A percentile compares a stretch with the other conserved stretches of the same genome.
These are phyloP conservation scores for Drechslerella stenobrocha DNA, from an alignment of 2,329 filamentous ascomycete species.

Conservation along the genomic window DNA sequence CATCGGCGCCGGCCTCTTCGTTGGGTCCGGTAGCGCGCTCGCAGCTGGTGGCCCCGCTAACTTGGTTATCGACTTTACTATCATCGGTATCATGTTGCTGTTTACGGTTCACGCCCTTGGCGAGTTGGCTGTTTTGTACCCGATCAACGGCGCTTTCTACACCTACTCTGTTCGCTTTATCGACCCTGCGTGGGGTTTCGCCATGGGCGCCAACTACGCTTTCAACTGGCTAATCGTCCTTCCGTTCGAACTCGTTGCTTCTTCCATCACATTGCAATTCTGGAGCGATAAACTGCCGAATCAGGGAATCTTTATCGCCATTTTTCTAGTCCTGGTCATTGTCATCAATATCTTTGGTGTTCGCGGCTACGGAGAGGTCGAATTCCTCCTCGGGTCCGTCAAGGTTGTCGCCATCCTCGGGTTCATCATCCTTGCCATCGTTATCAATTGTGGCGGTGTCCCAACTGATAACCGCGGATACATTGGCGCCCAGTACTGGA, in stretches of 20 bases:
- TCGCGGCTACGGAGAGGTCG: conserved; percentile 64
- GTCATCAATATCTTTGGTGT: conserved; percentile 64
- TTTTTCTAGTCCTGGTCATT: conserved; percentile 62
- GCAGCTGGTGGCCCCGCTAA: conserved; percentile 57
- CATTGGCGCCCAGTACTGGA: conserved; percentile 66
- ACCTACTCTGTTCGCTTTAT: conserved; percentile 66
- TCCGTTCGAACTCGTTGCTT: conserved; percentile 63
- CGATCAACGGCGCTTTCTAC: conserved; percentile 67
- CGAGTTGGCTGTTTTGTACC: conserved; percentile 66
- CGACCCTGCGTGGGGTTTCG: conserved; percentile 65
- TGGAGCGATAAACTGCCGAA: conserved; percentile 61
- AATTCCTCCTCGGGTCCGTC: conserved; percentile 64
- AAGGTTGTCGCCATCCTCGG: conserved; percentile 65
- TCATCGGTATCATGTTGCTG: conserved; percentile 65
- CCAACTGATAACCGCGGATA: conserved; percentile 63
- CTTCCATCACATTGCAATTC: conserved; percentile 62
- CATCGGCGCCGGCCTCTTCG: conserved; percentile 67
- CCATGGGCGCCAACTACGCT: conserved; percentile 62
- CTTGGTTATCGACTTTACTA: conserved; percentile 58
- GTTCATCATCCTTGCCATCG: conserved; percentile 68
- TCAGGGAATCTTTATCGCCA: conserved; percentile 63
- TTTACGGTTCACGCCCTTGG: conserved; percentile 65
- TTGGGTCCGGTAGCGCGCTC: conserved; percentile 64
- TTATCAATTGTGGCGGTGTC: conserved; percentile 65
- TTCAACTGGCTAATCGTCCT: conserved; percentile 60